A percentile compares a stretch with the other conserved stretches of the same genome.
These are phyloP conservation scores for Hypoxylon sp. DNA, from an alignment of 2,329 filamentous ascomycete genomes.

Conservation along the genomic window DNA sequence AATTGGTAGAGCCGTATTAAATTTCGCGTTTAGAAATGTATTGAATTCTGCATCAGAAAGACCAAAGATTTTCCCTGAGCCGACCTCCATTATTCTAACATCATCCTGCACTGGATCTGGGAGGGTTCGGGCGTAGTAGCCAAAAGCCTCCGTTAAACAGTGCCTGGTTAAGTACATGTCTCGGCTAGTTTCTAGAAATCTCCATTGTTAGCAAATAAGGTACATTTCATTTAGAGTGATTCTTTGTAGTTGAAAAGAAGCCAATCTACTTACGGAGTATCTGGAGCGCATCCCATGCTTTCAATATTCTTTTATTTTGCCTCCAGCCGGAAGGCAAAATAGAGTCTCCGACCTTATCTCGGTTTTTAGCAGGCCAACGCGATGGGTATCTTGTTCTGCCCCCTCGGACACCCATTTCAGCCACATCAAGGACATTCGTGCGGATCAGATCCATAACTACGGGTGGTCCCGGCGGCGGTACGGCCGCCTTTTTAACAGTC, in stretches of 20 bases:
- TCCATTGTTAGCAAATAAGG: neutral
- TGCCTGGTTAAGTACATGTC: neutral
- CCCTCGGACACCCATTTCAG: no score
- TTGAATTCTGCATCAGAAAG: neutral
- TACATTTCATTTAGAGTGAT: neutral
- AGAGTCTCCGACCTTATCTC: neutral
- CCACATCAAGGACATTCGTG: neutral
- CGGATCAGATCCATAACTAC: neutral
- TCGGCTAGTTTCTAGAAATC: neutral
- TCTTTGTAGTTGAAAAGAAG: neutral
- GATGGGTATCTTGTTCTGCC: neutral
- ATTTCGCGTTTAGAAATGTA: neutral
- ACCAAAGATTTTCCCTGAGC: neutral
- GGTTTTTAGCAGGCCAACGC: neutral
- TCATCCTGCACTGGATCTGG: neutral
- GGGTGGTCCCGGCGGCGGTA: no score
- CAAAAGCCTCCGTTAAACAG: neutral
- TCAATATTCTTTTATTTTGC: neutral
- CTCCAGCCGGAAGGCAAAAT: neutral
- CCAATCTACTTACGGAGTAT: conserved; percentile 23
- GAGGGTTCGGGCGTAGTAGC: neutral
- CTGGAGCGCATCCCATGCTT: conserved; percentile 15
- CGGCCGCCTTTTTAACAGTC: no score
- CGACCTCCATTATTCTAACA: neutral
- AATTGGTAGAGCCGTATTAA: neutral